These are phyloP conservation scores for Verticillium zaregamsianum DNA, from an alignment of 2,329 filamentous ascomycete species.

Conservation along the genomic window DNA sequence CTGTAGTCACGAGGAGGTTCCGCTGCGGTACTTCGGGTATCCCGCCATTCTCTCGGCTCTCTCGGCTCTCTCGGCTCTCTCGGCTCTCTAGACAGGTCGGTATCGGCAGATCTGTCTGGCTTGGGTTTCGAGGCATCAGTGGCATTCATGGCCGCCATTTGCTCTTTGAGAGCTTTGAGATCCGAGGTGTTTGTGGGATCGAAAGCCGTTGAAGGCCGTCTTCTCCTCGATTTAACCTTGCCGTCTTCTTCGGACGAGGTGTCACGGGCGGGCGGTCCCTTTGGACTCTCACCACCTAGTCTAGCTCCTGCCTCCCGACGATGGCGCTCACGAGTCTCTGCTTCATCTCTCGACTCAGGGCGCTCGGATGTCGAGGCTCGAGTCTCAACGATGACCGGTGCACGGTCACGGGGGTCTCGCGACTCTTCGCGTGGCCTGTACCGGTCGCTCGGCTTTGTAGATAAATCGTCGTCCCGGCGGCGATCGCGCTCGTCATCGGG, in stretches of 20 bases:
- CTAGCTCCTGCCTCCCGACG: constrained; percentile 34
- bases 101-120: not conserved
- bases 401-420: constrained; percentile 9
- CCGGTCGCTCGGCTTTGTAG: constrained; percentile 22
- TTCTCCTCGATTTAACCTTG: constrained; percentile 30
- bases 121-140: not conserved
- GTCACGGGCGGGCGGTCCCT: constrained; percentile 28
- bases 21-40: not conserved
- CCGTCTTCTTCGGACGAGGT: constrained; percentile 37
- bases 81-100: not conserved
- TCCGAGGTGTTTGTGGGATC: constrained; percentile 49
- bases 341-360: constrained; percentile 12
- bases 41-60: not conserved
- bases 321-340: constrained; percentile 22
- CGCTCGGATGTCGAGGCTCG: constrained; percentile 7
- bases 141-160: constrained; percentile 39
- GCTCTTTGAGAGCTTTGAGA: constrained; percentile 44
- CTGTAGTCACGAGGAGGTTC: not conserved
- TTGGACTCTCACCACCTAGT: constrained; percentile 27
- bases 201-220: constrained; percentile 34
- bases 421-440: constrained; percentile 22
- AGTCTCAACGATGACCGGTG: constrained; percentile 15
- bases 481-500: constrained; percentile 13
- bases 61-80: not conserved
- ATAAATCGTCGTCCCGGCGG: constrained; percentile 18